Evolutionary conservation across 225 moss, liverwort and hornwort genomes (phyloP).

Genomic region (Polytrichum commune): DNA sequence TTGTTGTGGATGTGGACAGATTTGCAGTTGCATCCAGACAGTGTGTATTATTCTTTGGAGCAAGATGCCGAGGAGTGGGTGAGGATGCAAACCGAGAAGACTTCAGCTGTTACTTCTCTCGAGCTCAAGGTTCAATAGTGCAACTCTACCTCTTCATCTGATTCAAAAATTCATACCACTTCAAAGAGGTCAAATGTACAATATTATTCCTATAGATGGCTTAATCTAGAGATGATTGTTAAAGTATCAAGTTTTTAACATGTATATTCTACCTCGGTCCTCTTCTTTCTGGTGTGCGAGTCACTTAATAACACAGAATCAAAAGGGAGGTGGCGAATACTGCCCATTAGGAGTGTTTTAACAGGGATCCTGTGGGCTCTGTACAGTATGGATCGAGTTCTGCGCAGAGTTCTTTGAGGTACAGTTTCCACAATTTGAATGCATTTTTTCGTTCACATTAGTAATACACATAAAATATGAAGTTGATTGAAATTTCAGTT

Average conservation of each 20-base stretch:
- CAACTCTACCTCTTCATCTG: neutral
- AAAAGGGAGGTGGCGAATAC: too few species aligned
- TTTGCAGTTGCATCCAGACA: conserved; percentile 67
- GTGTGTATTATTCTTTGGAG: conserved; percentile 69
- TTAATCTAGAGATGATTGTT: too few species aligned
- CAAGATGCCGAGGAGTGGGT: conserved; percentile 80
- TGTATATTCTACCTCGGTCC: too few species aligned
- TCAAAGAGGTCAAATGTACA: neutral
- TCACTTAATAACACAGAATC: too few species aligned
- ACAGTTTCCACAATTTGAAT: neutral
- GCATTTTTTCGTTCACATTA: too few species aligned
- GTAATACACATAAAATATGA: too few species aligned
- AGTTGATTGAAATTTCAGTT: too few species aligned
- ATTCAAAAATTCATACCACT: neutral
- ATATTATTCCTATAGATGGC: too few species aligned
- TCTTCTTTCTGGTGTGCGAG: too few species aligned
- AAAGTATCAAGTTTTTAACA: too few species aligned
- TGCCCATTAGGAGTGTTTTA: neutral
- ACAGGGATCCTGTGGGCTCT: conserved; percentile 22
- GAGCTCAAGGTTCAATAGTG: conserved; percentile 40
- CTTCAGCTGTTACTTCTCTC: conserved; percentile 36
- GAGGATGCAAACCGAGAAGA: conserved; percentile 49
- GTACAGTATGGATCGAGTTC: conserved; percentile 51
- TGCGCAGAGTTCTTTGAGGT: conserved; percentile 39
- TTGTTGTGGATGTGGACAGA: conserved; percentile 34